A percentile compares a stretch with the other conserved stretches of the same genome.
Conservation (phyloP, 805 yeast species). For the Barnettozyma siamensis region DNA sequence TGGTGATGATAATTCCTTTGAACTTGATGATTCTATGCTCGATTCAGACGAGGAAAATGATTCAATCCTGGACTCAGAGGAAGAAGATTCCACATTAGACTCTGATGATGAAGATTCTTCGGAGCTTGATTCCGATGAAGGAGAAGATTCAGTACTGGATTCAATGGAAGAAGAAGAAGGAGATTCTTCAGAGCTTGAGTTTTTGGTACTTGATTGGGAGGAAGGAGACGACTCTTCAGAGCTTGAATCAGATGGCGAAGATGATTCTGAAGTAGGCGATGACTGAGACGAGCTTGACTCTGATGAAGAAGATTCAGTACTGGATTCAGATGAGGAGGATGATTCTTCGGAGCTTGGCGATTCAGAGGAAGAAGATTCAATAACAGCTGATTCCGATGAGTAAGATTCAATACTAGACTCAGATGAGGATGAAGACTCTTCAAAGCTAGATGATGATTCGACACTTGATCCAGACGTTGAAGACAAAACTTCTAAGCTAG, state of each 20-base stretch:
- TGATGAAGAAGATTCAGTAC: background rate
- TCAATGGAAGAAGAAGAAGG: background rate
- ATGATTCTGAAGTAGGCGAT: background rate
- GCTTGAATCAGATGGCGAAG: background rate
- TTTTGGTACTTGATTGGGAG: background rate
- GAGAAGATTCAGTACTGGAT: background rate
- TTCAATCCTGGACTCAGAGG: background rate
- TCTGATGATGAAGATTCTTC: background rate
- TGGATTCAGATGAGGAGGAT: background rate
- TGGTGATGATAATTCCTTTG: background rate
- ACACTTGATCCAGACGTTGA: too few relatives aligned
- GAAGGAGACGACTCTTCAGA: background rate
- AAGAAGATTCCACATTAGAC: too few relatives aligned
- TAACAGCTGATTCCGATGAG: background rate
- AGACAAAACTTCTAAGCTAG: background rate
- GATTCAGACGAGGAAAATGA: background rate
- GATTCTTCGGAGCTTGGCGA: background rate
- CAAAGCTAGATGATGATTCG: background rate
- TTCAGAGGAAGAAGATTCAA: conserved; percentile 1
- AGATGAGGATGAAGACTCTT: background rate
- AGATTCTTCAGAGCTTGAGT: background rate
- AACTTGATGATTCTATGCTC: background rate
- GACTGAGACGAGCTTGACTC: background rate
- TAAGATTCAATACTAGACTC: background rate
- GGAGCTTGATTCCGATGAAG: background rate